Conservation (phyloP, 352 stramenopile genomes). For the Pythium pectinolyticum region DNA sequence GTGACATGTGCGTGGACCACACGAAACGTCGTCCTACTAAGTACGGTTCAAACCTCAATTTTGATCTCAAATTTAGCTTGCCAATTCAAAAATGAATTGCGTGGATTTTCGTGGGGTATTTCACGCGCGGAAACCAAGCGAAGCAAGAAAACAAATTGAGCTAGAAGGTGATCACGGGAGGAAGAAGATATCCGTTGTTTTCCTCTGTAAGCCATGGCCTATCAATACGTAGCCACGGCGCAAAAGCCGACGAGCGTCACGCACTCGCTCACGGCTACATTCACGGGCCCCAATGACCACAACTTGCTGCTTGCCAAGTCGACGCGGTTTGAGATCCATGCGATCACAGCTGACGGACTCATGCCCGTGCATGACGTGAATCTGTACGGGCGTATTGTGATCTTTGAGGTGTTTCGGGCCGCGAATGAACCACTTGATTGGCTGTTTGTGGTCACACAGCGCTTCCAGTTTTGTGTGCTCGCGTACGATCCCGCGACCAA, state of each 20-base stretch:
- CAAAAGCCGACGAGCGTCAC: constrained; percentile 93
- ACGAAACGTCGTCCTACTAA: too few species aligned
- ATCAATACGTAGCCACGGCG: constrained; percentile 93
- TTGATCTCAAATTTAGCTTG: too few species aligned
- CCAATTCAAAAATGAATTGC: constrained; percentile 33
- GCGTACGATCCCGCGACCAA: constrained; percentile 69
- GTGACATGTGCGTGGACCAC: too few species aligned
- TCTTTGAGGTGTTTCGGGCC: constrained; percentile 84
- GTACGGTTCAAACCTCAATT: too few species aligned
- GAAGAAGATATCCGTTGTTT: background rate
- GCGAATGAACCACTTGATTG: constrained; percentile 77
- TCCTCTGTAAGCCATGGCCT: constrained; percentile 47
- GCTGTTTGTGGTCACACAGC: constrained; percentile 88
- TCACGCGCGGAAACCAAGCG: constrained; percentile 19
- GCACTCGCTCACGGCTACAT: constrained; percentile 89
- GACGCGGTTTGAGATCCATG: constrained; percentile 88
- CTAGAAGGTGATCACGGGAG: background rate
- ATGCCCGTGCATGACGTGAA: constrained; percentile 83
- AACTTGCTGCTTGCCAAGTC: constrained; percentile 90
- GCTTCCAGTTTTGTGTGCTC: constrained; percentile 90
- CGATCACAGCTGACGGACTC: constrained; percentile 85
- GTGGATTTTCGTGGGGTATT: constrained; percentile 7
- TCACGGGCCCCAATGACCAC: constrained; percentile 84
- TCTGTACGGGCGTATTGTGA: constrained; percentile 86
- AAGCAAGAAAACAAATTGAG: constrained; percentile 6